These are phyloP conservation scores for Penicillium sp. DNA, from an alignment of 2,329 filamentous ascomycete species.

Conservation along the genomic window DNA sequence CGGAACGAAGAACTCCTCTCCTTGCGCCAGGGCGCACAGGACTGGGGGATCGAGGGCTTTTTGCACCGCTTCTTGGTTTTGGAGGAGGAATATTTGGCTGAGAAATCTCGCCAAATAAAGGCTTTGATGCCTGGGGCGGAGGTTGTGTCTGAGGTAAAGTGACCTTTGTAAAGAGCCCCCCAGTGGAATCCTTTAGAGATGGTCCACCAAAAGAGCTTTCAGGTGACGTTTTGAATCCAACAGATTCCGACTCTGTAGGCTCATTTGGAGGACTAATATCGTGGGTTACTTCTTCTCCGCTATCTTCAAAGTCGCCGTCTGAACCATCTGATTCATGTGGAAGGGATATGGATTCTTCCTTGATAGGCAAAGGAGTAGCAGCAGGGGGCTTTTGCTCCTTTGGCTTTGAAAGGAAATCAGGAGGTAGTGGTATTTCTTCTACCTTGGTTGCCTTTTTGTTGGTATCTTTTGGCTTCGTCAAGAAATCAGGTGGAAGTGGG, in stretches of 20 bases:
- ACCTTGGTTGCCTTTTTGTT: slow-evolving; percentile 5
- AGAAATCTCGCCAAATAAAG: slow-evolving; percentile 44
- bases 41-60: slow-evolving; percentile 44
- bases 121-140: slow-evolving; percentile 23
- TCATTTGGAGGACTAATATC: slow-evolving; percentile 32
- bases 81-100: slow-evolving; percentile 38
- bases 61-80: slow-evolving; percentile 25
- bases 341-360: slow-evolving; percentile 27
- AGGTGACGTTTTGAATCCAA: slow-evolving; percentile 38
- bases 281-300: slow-evolving; percentile 44
- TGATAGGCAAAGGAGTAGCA: slow-evolving; percentile 21
- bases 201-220: slow-evolving; percentile 43
- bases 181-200: slow-evolving; percentile 33
- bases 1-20: slow-evolving; percentile 27
- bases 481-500: slow-evolving; percentile 24
- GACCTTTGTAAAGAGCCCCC: slow-evolving; percentile 39
- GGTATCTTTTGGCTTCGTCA: slow-evolving; percentile 15
- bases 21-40: slow-evolving; percentile 35
- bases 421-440: slow-evolving; percentile 24
- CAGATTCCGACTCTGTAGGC: slow-evolving; percentile 24
- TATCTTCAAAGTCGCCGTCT: slow-evolving; percentile 44
- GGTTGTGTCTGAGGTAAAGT: slow-evolving; percentile 26
- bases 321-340: slow-evolving; percentile 32
- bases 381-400: slow-evolving; percentile 17
- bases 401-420: slow-evolving; percentile 19